These are phyloP conservation scores for Fusarium sp. DNA, from an alignment of 2,329 filamentous ascomycete genomes.

Conservation along the genomic window DNA sequence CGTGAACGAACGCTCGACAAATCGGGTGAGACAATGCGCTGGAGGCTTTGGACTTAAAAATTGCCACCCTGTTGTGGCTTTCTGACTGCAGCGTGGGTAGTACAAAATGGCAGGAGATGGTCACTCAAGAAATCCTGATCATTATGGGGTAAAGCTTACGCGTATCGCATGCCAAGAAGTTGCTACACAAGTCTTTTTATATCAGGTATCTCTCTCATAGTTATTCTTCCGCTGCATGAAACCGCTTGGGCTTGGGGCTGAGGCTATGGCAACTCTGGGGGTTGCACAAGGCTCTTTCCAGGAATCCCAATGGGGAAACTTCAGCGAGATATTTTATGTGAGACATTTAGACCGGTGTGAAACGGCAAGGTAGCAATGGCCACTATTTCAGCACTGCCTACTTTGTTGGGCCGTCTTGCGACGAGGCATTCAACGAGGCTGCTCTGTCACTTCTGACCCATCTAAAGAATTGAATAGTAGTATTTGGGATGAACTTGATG, in stretches of 20 bases:
- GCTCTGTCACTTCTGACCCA: neutral
- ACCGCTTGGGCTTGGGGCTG: neutral
- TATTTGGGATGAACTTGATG: no score
- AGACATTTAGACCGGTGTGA: neutral
- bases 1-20: neutral
- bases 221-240: neutral
- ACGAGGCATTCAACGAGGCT: neutral
- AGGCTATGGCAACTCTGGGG: no score
- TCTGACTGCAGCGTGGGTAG: neutral
- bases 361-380: neutral
- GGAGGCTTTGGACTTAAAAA: neutral
- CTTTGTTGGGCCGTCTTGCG: no score
- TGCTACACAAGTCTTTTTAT: neutral
- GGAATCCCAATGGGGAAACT: rapidly evolving
- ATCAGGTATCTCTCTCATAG: rapidly evolving
- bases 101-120: neutral
- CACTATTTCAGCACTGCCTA: neutral
- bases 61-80: neutral
- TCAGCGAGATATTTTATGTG: neutral
- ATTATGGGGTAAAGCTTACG: rapidly evolving
- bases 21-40: neutral
- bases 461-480: neutral
- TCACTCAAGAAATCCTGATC: neutral
- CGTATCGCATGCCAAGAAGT: neutral
- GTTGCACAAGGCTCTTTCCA: neutral